Base-by-base conservation (phyloP, 305 asterid genomes). In the Rubia peregrina region DNA sequence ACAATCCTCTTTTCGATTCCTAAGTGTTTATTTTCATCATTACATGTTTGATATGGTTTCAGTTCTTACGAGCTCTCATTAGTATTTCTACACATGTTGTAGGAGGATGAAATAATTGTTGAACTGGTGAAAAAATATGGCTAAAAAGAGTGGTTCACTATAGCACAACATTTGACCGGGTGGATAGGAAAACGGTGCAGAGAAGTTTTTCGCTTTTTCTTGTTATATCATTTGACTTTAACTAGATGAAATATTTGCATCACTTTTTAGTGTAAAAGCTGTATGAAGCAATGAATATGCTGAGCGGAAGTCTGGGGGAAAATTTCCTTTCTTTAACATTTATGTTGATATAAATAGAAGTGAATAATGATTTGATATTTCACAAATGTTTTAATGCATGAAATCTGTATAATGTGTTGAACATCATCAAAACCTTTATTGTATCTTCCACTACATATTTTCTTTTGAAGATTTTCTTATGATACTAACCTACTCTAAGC, bases 111-210 rank as follows among this genome's bases (percentile, higher is more conserved):
- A 74, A 80, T 77, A 65, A 95, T 95, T 67, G 71, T 86, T 74
- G 91, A 92, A 76, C 61, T 89, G 84, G 99, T 95, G 74, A 80
- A 87, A 42, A 87, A 77, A 78, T 89, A n/a, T n/a, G n/a, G n/a
- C n/a, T n/a, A n/a, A n/a, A n/a, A n/a, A n/a, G n/a, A n/a, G n/a
- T 95, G 99, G 99, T 95, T 98, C 82, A 90, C 96, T 44, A 95
- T 95, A 74, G 88, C 99, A 64, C 95, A 90, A 65, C 90, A 88
- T 85, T 92, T 95, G 75, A 96, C 96, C 36, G 99, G 99, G 30
- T 97, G 99, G 74, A 95, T 95, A 63, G 98, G 99, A 75, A 95
- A 95, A 79, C 99, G 92, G 74, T 95, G 99, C 51, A 88, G 99
- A 71, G 99, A 95, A 87, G 90, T 98, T 98, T 90, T 38, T 41